Conservation (phyloP, 345 rosid species). For the Eucalyptus leucophloia region DNA sequence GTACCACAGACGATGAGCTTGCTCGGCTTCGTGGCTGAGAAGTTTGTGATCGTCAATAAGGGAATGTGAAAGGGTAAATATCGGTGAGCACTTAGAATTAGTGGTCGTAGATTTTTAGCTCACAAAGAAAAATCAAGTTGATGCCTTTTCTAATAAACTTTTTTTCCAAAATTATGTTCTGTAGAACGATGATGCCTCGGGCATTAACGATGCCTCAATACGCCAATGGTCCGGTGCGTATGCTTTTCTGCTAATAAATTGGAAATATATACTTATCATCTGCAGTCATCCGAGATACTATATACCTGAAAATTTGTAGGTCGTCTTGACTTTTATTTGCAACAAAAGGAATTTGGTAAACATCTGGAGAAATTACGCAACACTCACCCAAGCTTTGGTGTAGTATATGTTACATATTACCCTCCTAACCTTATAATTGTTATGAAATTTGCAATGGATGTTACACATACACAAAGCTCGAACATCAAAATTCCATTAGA, state of each 20-base stretch:
- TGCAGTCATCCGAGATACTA: neutral
- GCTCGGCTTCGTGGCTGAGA: neutral
- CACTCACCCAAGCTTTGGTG: neutral
- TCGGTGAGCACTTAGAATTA: neutral
- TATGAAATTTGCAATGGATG: neutral
- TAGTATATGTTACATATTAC: neutral
- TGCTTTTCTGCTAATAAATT: neutral
- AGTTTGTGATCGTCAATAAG: neutral
- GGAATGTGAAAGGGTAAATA: neutral
- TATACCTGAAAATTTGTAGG: neutral
- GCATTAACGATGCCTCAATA: neutral
- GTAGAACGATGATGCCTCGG: neutral
- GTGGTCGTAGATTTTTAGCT: neutral
- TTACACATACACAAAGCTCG: neutral
- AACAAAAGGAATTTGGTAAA: neutral
- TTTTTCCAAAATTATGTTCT: neutral
- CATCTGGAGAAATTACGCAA: neutral
- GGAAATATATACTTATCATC: neutral
- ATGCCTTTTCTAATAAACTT: neutral
- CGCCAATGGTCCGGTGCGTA: neutral
- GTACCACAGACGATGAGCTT: neutral
- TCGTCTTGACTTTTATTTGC: neutral
- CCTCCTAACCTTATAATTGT: neutral
- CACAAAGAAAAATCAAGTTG: neutral
- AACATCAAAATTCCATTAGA: neutral